Base-by-base conservation (phyloP, 768 basidiomycete genomes). In the Psilocybe cubensis region DNA sequence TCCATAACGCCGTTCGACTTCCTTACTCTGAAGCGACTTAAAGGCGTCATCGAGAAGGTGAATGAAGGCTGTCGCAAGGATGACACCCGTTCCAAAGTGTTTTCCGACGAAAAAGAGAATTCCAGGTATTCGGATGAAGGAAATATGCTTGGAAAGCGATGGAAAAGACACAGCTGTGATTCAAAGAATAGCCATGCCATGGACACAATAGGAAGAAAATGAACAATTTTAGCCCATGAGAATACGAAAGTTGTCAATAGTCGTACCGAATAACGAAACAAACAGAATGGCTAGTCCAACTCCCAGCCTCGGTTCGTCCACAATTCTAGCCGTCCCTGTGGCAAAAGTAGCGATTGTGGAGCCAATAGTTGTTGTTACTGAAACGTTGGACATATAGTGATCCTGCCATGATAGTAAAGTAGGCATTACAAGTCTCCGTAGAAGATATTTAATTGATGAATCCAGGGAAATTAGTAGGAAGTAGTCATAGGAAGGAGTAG, bases 41-140 rank as follows among this genome's bases (percentile, higher is more conserved):
- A 91, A 92, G 0, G 90, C 84, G 56, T 92, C 91, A 60, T 90
- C 87, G 11, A 94, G 76, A 8, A 94, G 76, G 68, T 94, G 92
- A 17, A 88, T 85, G 63, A 94, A 94, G 0, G 90, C 91, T 0
- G 92, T 94, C 3, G 91, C 85, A 3, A 94, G 70, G 29, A 94
- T 94, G 12, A 91, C 90, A 10, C 91, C 91, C 12, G 92, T 93
- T 31, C 92, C 92, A 63, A 93, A 92, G 67, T 94, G 92, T 65
- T 92, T 94, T 35, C 89, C 91, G n/a, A 91, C 76, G 70, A 94
- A 93, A 68, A 94, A 93, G 17, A 88, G 64, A 14, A 89, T 74
- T 21, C 79, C 79, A 1, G 89, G 90, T 62, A 91, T 85, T 51
- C 79, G 79, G 20, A 92, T 63, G 55, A 76, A 77, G 5, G 77